A percentile compares a stretch with the other conserved stretches of the same genome.
These are phyloP conservation scores for Malus hybrid DNA, from an alignment of 331 rosid species.

Conservation along the genomic window DNA sequence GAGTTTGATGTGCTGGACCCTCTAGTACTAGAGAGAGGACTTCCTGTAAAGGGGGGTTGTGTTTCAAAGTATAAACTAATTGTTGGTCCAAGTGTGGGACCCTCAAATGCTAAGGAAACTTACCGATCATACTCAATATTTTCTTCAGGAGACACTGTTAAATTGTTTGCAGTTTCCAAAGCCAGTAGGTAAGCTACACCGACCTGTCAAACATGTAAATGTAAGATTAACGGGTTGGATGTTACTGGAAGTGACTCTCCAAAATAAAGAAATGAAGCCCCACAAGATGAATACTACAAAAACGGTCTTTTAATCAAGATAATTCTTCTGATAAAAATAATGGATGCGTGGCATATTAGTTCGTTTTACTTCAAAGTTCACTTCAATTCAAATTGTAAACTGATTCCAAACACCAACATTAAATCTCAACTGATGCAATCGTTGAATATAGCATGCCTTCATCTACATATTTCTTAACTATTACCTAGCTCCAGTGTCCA, in stretches of 20 bases:
- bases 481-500: not conserved
- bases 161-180: slow-evolving; percentile 66
- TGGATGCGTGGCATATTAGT: not conserved
- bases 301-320: not conserved
- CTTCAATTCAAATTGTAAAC: not conserved
- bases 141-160: slow-evolving; percentile 56
- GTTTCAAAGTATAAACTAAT: not conserved
- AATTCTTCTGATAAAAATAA: not conserved
- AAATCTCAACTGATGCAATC: not conserved
- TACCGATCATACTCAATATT: slow-evolving; percentile 94
- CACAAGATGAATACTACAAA: not conserved
- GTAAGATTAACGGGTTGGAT: not conserved
- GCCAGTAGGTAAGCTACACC: slow-evolving; percentile 95
- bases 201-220: slow-evolving; percentile 46
- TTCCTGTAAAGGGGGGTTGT: not conserved
- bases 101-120: slow-evolving; percentile 18
- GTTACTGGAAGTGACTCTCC: not conserved
- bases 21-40: not conserved
- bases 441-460: not conserved
- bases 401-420: not conserved
- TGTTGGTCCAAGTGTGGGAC: not conserved
- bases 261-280: not conserved
- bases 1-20: not conserved
- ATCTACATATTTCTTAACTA: not conserved
- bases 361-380: not conserved